phyloP scores from a whole-genome alignment of 352 stramenopile genomes.

The Phytopythium mirpurense region DNA sequence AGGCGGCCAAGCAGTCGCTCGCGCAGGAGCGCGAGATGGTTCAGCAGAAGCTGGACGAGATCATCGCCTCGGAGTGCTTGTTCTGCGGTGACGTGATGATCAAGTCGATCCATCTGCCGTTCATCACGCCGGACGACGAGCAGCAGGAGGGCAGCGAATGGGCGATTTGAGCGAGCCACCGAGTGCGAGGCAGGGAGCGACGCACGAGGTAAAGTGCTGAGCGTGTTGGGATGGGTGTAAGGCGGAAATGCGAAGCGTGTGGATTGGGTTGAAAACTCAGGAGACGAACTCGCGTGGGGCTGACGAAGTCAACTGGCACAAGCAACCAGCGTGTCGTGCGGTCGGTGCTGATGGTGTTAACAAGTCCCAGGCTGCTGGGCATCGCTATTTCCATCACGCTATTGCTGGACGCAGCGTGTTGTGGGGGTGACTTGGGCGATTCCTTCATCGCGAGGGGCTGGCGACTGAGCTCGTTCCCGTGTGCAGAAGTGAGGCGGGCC shows the following conservation, averaged over 20 bases:
- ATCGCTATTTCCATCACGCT: background rate
- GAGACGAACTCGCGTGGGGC: background rate
- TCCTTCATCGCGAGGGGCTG: background rate
- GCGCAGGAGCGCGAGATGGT: conserved; percentile 87
- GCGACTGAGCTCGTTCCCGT: background rate
- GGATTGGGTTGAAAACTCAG: background rate
- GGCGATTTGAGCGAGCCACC: conserved; percentile 48
- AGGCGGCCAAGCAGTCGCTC: conserved; percentile 62
- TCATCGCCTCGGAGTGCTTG: conserved; percentile 92
- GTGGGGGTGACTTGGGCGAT: no score
- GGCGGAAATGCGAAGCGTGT: conserved; percentile 1
- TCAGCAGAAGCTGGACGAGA: conserved; percentile 91
- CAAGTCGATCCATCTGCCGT: conserved; percentile 90
- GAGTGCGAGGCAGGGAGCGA: background rate
- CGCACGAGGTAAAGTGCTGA: background rate
- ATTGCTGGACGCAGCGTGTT: background rate
- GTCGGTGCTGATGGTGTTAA: background rate
- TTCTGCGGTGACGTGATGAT: conserved; percentile 96
- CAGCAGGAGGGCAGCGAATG: conserved; percentile 73
- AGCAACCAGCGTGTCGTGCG: no score
- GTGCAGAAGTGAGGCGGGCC: background rate
- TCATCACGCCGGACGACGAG: conserved; percentile 89
- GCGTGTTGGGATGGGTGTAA: conserved; percentile 1
- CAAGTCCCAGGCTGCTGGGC: background rate
- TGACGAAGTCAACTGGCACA: background rate